phyloP scores from a whole-genome alignment of 768 basidiomycete genomes.

The Pisolithus marmoratus region DNA sequence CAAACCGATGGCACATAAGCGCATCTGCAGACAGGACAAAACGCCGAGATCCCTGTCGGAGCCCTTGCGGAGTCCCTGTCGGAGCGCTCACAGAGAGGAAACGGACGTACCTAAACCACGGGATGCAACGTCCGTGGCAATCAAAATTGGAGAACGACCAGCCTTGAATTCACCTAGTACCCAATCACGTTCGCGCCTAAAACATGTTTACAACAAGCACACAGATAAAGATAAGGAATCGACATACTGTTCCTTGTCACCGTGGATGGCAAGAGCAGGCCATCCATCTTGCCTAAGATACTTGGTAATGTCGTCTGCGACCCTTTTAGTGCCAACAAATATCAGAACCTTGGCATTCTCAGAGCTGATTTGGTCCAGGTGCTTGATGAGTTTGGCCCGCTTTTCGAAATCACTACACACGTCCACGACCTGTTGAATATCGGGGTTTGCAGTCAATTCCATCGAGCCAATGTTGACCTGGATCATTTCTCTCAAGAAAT shows the following conservation, averaged over 20 bases:
- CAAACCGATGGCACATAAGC: conserved; percentile 24
- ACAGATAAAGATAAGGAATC: background rate
- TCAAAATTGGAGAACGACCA: conserved; percentile 93
- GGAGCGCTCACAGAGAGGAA: conserved; percentile 45
- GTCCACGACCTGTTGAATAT: conserved; percentile 93
- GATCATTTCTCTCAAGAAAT: conserved; percentile 94
- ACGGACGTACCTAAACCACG: conserved; percentile 96
- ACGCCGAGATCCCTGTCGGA: conserved; percentile 24
- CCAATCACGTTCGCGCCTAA: conserved; percentile 97
- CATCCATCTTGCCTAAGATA: conserved; percentile 97
- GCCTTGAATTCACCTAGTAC: conserved; percentile 97
- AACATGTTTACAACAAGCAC: background rate
- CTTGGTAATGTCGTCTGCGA: conserved; percentile 98
- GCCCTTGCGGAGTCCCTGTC: conserved; percentile 26
- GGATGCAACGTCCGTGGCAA: conserved; percentile 98
- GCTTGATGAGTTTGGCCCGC: conserved; percentile 91
- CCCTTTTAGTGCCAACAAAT: conserved; percentile 95
- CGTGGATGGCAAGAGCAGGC: conserved; percentile 99
- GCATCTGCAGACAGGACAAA: conserved; percentile 26
- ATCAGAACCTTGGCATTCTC: conserved; percentile 99
- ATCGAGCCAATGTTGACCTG: conserved; percentile 99
- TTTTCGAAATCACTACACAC: conserved; percentile 98
- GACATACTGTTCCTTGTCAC: conserved; percentile 96
- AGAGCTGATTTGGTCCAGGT: conserved; percentile 91
- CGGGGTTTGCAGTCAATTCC: conserved; percentile 98